Evolutionary conservation across 2,329 filamentous ascomycete species (phyloP), one percentile per base, ranked within the genome.

Genomic region (Colletotrichum orbiculare): DNA sequence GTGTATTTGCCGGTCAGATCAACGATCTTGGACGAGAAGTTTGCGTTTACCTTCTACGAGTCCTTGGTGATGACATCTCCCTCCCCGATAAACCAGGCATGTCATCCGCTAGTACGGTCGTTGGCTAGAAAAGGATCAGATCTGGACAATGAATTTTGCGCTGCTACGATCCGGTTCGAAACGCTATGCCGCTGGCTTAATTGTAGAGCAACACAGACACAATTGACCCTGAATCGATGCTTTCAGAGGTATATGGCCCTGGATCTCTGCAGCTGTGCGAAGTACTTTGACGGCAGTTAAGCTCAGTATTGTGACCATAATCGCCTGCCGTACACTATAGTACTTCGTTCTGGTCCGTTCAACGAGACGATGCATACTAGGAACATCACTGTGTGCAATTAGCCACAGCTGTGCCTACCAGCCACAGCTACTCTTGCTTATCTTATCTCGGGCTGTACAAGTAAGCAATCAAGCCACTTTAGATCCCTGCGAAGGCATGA

Each of bases 31-130:
- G 53, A 53, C 8, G 52, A 49, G 35, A 57, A 65, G 52, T 65
- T 65, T 8, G 45, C 46, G 35, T 65, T 63, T n/a, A 13, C n/a
- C 3, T 45, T 41, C 15, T 46, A 12, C 17, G 15, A 39, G 8
- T 37, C 50, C 25, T 46, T 25, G 5, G 35, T 52, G 17, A 63
- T 13, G 34, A 50, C 45, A 39, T 65, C 62, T 6, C 35, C 43
- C 13, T 63, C 38, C 2, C 62, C 62, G 6, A 65, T 46, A 9
- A 45, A 62, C 61, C 57, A 64, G n/a, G 49, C 62, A 6, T 64
- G 45, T 15, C 61, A 61, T 8, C 61, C 57, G 4, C 50, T 50
- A 6, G 61, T 64, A 11, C 57, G 43, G 5, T 54, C 17, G 41
- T 65, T 65, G 33, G 62, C 62, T 65, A 38, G 5, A 41, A 11